Conservation (phyloP, 129 eudicot species). For the Lactuca saligna region DNA sequence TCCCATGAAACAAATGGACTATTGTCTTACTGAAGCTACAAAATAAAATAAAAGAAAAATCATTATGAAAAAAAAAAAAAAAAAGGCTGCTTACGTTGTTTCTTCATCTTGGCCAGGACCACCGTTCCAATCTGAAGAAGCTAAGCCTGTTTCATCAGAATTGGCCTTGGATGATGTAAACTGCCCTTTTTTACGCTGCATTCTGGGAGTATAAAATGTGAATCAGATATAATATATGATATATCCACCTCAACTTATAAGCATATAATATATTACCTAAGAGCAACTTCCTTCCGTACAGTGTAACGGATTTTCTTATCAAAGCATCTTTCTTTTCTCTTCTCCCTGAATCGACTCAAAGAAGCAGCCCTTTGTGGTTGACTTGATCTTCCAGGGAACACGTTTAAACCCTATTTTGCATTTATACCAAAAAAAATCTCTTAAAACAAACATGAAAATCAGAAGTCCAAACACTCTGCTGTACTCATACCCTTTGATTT, state of each 20-base stretch:
- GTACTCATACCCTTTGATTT: slow-evolving; percentile 58
- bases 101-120: slow-evolving; percentile 69
- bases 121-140: slow-evolving; percentile 71
- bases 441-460: not conserved
- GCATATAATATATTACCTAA: slow-evolving; percentile 44
- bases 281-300: slow-evolving; percentile 94
- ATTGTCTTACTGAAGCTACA: no score
- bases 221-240: slow-evolving; percentile 8
- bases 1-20: no score
- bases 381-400: slow-evolving; percentile 67
- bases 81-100: slow-evolving; percentile 56
- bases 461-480: slow-evolving; percentile 4
- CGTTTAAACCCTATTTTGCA: slow-evolving; percentile 47
- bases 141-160: slow-evolving; percentile 58
- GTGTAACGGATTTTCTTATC: slow-evolving; percentile 94
- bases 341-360: slow-evolving; percentile 86
- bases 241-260: no score
- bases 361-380: slow-evolving; percentile 95
- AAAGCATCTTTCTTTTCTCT: slow-evolving; percentile 89
- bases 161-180: slow-evolving; percentile 77
- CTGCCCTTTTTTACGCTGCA: slow-evolving; percentile 96
- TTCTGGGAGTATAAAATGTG: slow-evolving; percentile 41
- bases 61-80: not conserved
- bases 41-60: not conserved
- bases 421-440: slow-evolving; percentile 2